phyloP scores from a whole-genome alignment of 805 yeast genomes.

The Pachysolen tannophilus region DNA sequence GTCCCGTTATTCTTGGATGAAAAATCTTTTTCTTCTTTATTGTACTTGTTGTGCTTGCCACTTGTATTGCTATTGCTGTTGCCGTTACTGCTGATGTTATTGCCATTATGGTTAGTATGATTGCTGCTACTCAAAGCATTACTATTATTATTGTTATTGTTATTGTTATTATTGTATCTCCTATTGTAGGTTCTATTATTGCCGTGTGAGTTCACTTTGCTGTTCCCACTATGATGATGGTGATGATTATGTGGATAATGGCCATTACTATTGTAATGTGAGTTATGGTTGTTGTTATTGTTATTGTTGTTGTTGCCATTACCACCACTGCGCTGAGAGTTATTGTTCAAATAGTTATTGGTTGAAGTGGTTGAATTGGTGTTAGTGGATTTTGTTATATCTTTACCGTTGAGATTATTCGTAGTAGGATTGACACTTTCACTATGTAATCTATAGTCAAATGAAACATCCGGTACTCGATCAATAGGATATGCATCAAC shows the following conservation, averaged over 20 bases:
- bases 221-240: constrained; percentile 3
- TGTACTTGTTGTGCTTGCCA: constrained; percentile 3
- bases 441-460: constrained; percentile 39
- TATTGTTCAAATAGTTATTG: not conserved
- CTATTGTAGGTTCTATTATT: constrained; percentile 3
- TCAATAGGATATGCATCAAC: constrained; percentile 30
- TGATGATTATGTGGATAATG: constrained; percentile 6
- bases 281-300: too few species aligned
- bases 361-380: not conserved
- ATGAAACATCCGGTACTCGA: constrained; percentile 35
- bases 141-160: constrained; percentile 3
- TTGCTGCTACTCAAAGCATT: constrained; percentile 3
- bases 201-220: constrained; percentile 2
- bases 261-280: constrained; percentile 1
- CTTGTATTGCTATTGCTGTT: constrained; percentile 6
- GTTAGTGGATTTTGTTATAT: not conserved
- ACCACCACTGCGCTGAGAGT: too few species aligned
- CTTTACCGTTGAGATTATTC: not conserved
- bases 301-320: too few species aligned
- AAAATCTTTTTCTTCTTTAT: not conserved
- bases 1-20: not conserved
- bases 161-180: constrained; percentile 7
- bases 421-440: constrained; percentile 16
- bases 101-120: constrained; percentile 1
- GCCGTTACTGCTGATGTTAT: constrained; percentile 2